These are phyloP conservation scores for Diaporthe longicolla DNA, from an alignment of 2,329 filamentous ascomycete species.

Conservation along the genomic window DNA sequence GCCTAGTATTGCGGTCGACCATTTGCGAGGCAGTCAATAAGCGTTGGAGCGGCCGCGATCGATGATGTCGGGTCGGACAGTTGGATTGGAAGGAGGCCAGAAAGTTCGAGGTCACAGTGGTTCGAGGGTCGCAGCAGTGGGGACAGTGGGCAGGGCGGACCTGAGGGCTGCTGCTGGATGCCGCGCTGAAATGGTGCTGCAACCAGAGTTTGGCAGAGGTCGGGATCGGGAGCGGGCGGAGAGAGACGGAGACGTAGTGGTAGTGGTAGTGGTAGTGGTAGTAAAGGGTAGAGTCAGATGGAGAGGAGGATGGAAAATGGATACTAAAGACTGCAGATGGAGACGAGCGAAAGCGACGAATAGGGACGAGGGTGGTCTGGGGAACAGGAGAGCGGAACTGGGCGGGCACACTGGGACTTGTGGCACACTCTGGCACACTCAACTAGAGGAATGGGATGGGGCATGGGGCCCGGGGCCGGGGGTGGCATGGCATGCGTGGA, in stretches of 20 bases:
- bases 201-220: not conserved
- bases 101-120: constrained; percentile 21
- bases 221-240: constrained; percentile 16
- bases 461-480: not conserved
- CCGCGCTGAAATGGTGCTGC: not conserved
- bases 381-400: constrained; percentile 23
- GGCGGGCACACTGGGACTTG: not conserved
- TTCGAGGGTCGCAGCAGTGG: constrained; percentile 26
- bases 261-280: not conserved
- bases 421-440: not conserved
- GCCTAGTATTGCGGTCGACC: constrained; percentile 38
- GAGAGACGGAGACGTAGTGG: constrained; percentile 21
- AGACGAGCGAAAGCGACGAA: constrained; percentile 24
- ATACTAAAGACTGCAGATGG: constrained; percentile 26
- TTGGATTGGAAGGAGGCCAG: not conserved
- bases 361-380: constrained; percentile 33
- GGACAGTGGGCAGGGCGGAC: constrained; percentile 18
- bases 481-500: constrained; percentile 9
- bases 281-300: constrained; percentile 2
- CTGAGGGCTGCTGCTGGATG: not conserved
- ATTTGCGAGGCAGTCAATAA: constrained; percentile 34
- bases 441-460: not conserved
- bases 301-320: constrained; percentile 33
- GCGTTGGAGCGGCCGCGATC: not conserved
- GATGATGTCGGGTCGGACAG: constrained; percentile 1